A percentile compares a stretch with the other conserved stretches of the same genome.
phyloP scores from a whole-genome alignment of 148 eudicot species.

The Pharnaceum exiguum region DNA sequence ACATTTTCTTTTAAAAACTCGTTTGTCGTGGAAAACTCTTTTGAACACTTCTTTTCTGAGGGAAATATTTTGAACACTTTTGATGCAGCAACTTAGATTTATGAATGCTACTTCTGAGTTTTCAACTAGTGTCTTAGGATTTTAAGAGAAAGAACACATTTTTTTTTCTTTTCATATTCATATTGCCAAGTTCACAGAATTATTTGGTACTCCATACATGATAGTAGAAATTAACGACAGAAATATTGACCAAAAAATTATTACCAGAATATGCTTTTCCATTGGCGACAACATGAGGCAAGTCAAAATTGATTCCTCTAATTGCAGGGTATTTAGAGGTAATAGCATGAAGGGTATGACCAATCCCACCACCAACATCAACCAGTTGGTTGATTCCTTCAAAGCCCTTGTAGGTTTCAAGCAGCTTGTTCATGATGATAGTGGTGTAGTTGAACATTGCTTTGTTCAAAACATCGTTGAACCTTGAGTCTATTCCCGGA shows the following conservation, averaged over 20 bases:
- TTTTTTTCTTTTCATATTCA: too few species aligned
- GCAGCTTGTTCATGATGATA: slow-evolving; percentile 22
- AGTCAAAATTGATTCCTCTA: slow-evolving; percentile 38
- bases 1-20: too few species aligned
- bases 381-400: slow-evolving; percentile 28
- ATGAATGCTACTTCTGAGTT: background rate
- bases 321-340: slow-evolving; percentile 26
- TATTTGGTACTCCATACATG: too few species aligned
- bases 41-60: too few species aligned
- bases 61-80: too few species aligned
- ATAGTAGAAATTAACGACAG: too few species aligned
- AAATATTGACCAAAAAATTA: background rate
- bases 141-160: too few species aligned
- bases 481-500: slow-evolving; percentile 22
- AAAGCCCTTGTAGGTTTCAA: slow-evolving; percentile 38
- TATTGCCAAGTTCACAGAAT: too few species aligned
- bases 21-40: too few species aligned
- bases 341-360: slow-evolving; percentile 26
- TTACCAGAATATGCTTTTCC: slow-evolving; percentile 33
- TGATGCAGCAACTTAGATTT: background rate
- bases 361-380: slow-evolving; percentile 49
- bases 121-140: background rate
- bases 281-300: slow-evolving; percentile 30
- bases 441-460: slow-evolving; percentile 34
- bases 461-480: slow-evolving; percentile 40